Evolutionary conservation across 441 rosid genomes (phyloP).

Genomic region (Pelargonium australe): DNA sequence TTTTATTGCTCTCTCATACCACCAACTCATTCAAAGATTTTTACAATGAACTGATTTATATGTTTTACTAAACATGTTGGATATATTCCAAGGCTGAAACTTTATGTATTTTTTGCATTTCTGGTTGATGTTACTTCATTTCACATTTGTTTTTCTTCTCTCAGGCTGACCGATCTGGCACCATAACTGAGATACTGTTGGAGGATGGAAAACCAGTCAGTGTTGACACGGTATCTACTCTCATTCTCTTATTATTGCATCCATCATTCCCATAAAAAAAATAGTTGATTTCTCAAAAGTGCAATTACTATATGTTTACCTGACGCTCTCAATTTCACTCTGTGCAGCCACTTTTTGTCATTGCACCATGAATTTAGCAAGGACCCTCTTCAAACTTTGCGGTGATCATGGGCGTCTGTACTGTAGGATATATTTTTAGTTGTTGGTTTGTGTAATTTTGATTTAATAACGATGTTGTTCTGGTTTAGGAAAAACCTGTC

Average conservation of each 20-base stretch:
- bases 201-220: conserved; percentile 91
- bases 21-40: too few relatives aligned
- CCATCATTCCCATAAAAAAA: background rate
- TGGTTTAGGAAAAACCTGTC: too few relatives aligned
- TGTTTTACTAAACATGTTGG: too few relatives aligned
- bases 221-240: conserved; percentile 52
- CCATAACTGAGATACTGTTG: conserved; percentile 55
- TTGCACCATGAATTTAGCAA: conserved; percentile 42
- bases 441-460: too few relatives aligned
- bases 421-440: too few relatives aligned
- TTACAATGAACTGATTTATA: too few relatives aligned
- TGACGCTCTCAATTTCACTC: conserved; percentile 9
- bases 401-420: background rate
- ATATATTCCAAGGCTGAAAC: background rate
- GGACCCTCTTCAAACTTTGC: background rate
- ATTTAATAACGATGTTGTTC: too few relatives aligned
- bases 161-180: conserved; percentile 94
- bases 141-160: conserved; percentile 9
- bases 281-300: background rate
- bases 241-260: background rate
- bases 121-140: background rate
- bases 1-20: too few relatives aligned
- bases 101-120: background rate
- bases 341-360: conserved; percentile 72
- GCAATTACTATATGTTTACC: background rate